These are phyloP conservation scores for Vitis cinerea DNA, from an alignment of 164 flowering plant genomes.

Conservation along the genomic window DNA sequence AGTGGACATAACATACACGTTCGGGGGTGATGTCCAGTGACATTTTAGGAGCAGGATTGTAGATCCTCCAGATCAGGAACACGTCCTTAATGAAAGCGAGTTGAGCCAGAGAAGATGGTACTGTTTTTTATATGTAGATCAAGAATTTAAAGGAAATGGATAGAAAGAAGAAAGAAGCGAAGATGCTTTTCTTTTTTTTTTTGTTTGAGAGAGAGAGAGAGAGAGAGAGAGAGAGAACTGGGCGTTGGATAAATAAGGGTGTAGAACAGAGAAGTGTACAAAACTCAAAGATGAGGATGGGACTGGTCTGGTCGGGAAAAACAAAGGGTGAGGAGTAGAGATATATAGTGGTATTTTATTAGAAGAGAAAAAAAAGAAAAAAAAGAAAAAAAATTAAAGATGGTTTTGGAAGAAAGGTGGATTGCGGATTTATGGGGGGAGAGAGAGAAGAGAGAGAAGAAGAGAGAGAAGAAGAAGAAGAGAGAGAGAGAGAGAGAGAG, in stretches of 20 bases:
- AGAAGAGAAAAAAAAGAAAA: neutral
- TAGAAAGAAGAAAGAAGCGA: neutral
- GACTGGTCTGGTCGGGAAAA: constrained; percentile 34
- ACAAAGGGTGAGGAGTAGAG: constrained; percentile 3
- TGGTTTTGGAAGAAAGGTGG: constrained; percentile 7
- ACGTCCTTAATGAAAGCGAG: too few species aligned
- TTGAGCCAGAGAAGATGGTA: too few species aligned
- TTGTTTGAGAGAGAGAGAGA: constrained; percentile 7
- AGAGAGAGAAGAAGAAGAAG: neutral
- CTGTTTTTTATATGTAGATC: neutral
- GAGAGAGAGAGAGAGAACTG: constrained; percentile 15
- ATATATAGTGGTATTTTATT: constrained; percentile 1
- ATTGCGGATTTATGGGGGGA: constrained; percentile 4
- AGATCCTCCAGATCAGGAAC: too few species aligned
- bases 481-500: constrained; percentile 13
- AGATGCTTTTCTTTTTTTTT: neutral
- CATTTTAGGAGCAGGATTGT: constrained; percentile 19
- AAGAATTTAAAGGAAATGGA: neutral
- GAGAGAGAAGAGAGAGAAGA: neutral
- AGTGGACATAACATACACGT: constrained; percentile 85
- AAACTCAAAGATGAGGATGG: constrained; percentile 23
- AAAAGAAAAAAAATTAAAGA: neutral
- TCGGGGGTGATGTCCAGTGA: constrained; percentile 69
- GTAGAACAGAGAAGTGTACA: constrained; percentile 14
- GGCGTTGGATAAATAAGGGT: neutral